Percentiles rank a stretch among this genome's conserved stretches.
These are phyloP conservation scores for Ophiostoma tasmaniense DNA, from an alignment of 2,329 filamentous ascomycete genomes.

Conservation along the genomic window DNA sequence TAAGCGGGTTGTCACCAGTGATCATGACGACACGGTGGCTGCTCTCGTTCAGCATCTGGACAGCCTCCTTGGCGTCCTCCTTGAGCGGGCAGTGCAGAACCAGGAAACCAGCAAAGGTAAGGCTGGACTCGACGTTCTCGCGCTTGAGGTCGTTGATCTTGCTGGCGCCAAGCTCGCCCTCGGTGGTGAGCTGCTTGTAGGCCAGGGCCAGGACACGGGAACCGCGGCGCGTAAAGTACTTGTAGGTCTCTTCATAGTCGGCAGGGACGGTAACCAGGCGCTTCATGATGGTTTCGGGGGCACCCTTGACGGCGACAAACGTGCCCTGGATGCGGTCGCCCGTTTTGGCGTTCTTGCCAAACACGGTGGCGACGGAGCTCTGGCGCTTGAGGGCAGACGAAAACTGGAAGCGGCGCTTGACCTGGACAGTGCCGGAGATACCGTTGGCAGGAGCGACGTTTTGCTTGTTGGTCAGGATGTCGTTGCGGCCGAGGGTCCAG, in stretches of 20 bases:
- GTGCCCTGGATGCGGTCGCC: conserved; percentile 74
- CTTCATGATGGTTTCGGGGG: conserved; percentile 90
- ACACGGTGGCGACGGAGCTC: conserved; percentile 82
- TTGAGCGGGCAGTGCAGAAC: conserved; percentile 94
- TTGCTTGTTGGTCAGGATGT: conserved; percentile 65
- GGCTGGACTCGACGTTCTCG: conserved; percentile 76
- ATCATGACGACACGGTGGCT: conserved; percentile 99
- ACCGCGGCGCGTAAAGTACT: conserved; percentile 93
- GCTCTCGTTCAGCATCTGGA: conserved; percentile 97
- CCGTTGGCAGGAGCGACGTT: conserved; percentile 39
- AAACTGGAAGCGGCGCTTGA: conserved; percentile 96
- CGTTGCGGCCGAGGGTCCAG: conserved; percentile 86
- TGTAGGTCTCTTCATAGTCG: conserved; percentile 96
- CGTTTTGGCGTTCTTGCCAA: conserved; percentile 60
- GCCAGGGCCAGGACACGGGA: conserved; percentile 88
- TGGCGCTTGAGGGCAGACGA: conserved; percentile 94
- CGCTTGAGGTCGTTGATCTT: conserved; percentile 92
- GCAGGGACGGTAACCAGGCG: conserved; percentile 77
- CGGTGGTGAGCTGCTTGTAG: conserved; percentile 81
- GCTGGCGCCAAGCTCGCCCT: conserved; percentile 70
- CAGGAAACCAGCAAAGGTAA: conserved; percentile 89
- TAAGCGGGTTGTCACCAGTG: conserved; percentile 94
- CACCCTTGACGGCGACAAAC: conserved; percentile 92
- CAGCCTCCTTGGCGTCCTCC: conserved; percentile 86
- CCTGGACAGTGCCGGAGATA: conserved; percentile 70